phyloP scores from a whole-genome alignment of 2,329 filamentous ascomycete genomes.

The Ascochyta pisi region DNA sequence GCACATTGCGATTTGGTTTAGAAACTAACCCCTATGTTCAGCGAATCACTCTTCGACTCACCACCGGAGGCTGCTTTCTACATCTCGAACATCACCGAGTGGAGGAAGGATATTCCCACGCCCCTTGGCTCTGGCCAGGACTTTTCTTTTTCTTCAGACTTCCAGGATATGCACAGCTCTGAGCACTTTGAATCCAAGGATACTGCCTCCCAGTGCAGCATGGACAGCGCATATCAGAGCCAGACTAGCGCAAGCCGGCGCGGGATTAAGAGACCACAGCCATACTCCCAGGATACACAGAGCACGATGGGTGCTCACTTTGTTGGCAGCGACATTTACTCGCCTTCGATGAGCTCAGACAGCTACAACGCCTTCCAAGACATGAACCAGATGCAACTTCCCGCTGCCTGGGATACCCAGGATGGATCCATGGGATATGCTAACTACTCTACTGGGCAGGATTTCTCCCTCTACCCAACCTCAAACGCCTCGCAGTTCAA shows the following conservation, averaged over 20 bases:
- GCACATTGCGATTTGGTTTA: conserved; percentile 27
- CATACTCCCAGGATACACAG: conserved; percentile 41
- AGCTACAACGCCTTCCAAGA: conserved; percentile 45
- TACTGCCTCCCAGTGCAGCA: conserved; percentile 50
- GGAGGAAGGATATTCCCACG: conserved; percentile 50
- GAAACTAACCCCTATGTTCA: conserved; percentile 48
- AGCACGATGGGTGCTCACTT: conserved; percentile 40
- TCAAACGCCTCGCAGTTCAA: conserved; percentile 35
- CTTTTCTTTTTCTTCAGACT: conserved; percentile 44
- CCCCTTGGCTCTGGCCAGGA: conserved; percentile 43
- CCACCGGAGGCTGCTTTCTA: conserved; percentile 43
- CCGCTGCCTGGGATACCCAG: conserved; percentile 42
- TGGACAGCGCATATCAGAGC: conserved; percentile 53
- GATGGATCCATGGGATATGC: conserved; percentile 43
- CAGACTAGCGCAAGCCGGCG: conserved; percentile 48
- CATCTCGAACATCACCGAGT: conserved; percentile 50
- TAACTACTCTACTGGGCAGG: conserved; percentile 50
- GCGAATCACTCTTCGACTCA: conserved; percentile 50
- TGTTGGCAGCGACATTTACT: conserved; percentile 43
- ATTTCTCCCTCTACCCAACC: conserved; percentile 38
- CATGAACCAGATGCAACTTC: conserved; percentile 44
- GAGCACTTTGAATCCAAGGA: conserved; percentile 48
- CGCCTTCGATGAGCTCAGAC: conserved; percentile 47
- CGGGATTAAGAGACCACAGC: conserved; percentile 36
- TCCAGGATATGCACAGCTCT: conserved; percentile 45